Base-by-base conservation (phyloP, 2,329 filamentous ascomycete species). In the Penicillium concentricum region DNA sequence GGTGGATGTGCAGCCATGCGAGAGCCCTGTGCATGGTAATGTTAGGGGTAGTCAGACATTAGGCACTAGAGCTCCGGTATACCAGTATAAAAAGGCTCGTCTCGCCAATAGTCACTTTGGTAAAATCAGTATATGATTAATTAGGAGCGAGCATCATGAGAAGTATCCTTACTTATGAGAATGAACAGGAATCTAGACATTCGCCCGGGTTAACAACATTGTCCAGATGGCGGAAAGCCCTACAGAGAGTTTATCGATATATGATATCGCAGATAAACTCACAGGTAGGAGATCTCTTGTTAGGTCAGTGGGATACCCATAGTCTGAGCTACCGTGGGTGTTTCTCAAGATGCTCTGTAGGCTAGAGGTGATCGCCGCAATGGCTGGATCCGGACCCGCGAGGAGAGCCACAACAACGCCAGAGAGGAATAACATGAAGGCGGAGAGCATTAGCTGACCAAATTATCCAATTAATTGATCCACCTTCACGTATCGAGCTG, bases 291-390 rank as follows among this genome's bases (percentile, higher is more conserved):
- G 84, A 1, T 79, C 83, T 58, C 84, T 78, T 1, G 84, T 87
- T 20, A 87, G 75, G 64, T 84, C 82, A 0, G 84, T 87, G 0
- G 84, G 84, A 70, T 87, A 87, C 18, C 70, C 77, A 70, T 86
- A 86, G 20, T 81, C 74, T 10, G 78, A 72, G 45, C 77, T 79
- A 22, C 75, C 70, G 63, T 83, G 78, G 6, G 82, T 84, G 62
- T 84, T 80, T 53, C 77, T 74, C 50, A 87, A 69, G 50, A 87
- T 82, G 56, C 80, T 79, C 64, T 86, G 82, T 44, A 87, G 72
- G 39, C 77, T 74, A 16, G 76, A 71, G 13, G 79, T 78, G 24
- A 81, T 59, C 8, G 54, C 58, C 37, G 58, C 70, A 16, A 58
- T 47, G 28, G 61, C 70, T n/a, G 61, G 59, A 18, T 53, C 51